These are phyloP conservation scores for Globisporangium viniferum DNA, from an alignment of 352 stramenopile species.

Conservation along the genomic window DNA sequence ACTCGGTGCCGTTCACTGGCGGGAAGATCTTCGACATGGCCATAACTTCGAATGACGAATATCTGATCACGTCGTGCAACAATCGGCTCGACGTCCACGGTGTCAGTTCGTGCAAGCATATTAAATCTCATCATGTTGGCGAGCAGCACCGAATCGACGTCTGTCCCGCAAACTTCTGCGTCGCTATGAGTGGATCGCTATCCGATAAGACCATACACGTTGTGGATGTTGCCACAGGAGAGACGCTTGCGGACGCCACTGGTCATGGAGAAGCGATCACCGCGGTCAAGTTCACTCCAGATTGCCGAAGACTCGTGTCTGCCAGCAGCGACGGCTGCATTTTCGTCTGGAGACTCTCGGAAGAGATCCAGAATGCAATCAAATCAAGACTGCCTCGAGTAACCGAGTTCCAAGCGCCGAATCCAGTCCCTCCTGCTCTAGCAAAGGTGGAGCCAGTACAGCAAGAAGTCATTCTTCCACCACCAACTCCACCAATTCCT, in stretches of 20 bases:
- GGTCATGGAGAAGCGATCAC: constrained; percentile 87
- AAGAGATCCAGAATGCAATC: constrained; percentile 70
- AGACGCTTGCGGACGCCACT: constrained; percentile 69
- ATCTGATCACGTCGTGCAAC: constrained; percentile 66
- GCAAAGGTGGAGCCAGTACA: constrained; percentile 8
- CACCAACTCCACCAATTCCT: constrained; percentile 22
- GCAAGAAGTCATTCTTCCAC: constrained; percentile 25
- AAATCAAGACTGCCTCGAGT: constrained; percentile 49
- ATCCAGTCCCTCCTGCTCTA: constrained; percentile 24
- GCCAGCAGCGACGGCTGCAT: constrained; percentile 82
- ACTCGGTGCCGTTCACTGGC: constrained; percentile 44
- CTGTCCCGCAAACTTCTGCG: constrained; percentile 61
- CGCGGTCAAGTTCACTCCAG: constrained; percentile 75
- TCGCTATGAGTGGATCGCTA: constrained; percentile 77
- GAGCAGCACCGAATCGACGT: constrained; percentile 73
- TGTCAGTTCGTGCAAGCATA: constrained; percentile 54
- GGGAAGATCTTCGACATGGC: constrained; percentile 80
- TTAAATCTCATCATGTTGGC: constrained; percentile 58
- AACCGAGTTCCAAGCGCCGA: constrained; percentile 23
- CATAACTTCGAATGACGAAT: constrained; percentile 68
- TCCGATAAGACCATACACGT: constrained; percentile 87
- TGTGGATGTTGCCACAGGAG: constrained; percentile 74
- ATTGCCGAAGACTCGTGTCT: constrained; percentile 84
- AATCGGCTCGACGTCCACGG: constrained; percentile 80
- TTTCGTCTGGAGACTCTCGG: constrained; percentile 84